These are phyloP conservation scores for Globisporangium takayamanum DNA, from an alignment of 352 stramenopile species.

Conservation along the genomic window DNA sequence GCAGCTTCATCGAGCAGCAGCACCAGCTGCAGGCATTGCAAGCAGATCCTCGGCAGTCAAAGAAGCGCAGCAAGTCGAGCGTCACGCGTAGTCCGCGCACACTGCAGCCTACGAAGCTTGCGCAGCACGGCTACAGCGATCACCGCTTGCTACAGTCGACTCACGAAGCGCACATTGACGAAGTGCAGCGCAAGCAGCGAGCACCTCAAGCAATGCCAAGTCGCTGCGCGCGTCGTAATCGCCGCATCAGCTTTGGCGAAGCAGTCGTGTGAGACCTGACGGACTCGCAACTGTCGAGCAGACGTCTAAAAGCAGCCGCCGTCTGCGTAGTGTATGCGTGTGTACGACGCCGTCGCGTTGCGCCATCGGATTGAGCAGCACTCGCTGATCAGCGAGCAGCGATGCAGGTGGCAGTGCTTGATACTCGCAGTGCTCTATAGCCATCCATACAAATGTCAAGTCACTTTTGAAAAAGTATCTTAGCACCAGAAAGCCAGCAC, in stretches of 20 bases:
- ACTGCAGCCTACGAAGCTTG: background rate
- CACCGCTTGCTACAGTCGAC: too few relatives aligned
- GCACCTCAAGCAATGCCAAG: background rate
- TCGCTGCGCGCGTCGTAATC: conserved; percentile 2
- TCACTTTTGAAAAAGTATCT: too few relatives aligned
- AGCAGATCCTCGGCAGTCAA: background rate
- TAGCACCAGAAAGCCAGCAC: background rate
- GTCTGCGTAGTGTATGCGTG: background rate
- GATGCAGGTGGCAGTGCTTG: too few relatives aligned
- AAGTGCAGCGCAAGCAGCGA: background rate
- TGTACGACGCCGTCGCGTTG: too few relatives aligned
- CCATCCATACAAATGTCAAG: too few relatives aligned
- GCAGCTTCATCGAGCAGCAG: background rate
- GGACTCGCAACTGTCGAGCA: background rate
- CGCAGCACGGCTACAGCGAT: background rate
- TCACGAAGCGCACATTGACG: background rate
- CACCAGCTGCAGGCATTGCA: background rate
- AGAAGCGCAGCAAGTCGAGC: conserved; percentile 11
- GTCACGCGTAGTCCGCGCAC: too few relatives aligned
- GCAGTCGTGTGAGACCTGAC: background rate
- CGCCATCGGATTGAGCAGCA: too few relatives aligned
- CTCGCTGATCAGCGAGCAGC: too few relatives aligned
- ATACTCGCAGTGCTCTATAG: too few relatives aligned
- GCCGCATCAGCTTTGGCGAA: conserved; percentile 8
- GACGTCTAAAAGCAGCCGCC: background rate